Conservation (phyloP, 2,329 filamentous ascomycete genomes). For the Aspergillus sp. region DNA sequence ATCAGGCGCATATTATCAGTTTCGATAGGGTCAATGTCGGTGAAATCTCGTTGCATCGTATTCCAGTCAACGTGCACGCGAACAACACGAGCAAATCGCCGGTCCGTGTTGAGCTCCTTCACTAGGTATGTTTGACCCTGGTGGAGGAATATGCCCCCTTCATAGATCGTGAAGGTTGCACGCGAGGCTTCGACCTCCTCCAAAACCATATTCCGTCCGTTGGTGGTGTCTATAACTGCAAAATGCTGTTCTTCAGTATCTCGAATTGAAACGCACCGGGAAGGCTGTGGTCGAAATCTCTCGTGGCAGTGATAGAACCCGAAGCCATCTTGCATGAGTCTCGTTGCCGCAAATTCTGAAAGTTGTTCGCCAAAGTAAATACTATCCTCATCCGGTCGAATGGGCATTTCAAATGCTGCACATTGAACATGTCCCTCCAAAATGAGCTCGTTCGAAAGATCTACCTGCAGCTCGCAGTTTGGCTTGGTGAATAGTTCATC, state of each 20-base stretch:
- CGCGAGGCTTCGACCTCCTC: conserved; percentile 95
- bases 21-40: conserved; percentile 88
- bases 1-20: conserved; percentile 82
- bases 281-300: conserved; percentile 79
- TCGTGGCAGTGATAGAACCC: conserved; percentile 90
- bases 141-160: conserved; percentile 93
- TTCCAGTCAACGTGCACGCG: conserved; percentile 92
- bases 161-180: conserved; percentile 94
- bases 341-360: conserved; percentile 64
- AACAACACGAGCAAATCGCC: conserved; percentile 79
- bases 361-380: conserved; percentile 76
- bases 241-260: conserved; percentile 91
- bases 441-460: conserved; percentile 86
- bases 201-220: conserved; percentile 75
- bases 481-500: conserved; percentile 87
- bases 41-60: conserved; percentile 87
- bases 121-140: conserved; percentile 93
- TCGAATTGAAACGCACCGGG: conserved; percentile 77
- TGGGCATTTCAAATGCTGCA: conserved; percentile 90
- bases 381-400: conserved; percentile 69
- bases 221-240: conserved; percentile 79
- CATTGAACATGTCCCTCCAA: conserved; percentile 94
- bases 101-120: conserved; percentile 77
- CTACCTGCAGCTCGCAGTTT: conserved; percentile 83
- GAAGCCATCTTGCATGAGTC: conserved; percentile 66